Percentiles rank a stretch among this genome's conserved stretches.
Evolutionary conservation across 345 rosid genomes (phyloP).

Genomic region (Salix brachista): DNA sequence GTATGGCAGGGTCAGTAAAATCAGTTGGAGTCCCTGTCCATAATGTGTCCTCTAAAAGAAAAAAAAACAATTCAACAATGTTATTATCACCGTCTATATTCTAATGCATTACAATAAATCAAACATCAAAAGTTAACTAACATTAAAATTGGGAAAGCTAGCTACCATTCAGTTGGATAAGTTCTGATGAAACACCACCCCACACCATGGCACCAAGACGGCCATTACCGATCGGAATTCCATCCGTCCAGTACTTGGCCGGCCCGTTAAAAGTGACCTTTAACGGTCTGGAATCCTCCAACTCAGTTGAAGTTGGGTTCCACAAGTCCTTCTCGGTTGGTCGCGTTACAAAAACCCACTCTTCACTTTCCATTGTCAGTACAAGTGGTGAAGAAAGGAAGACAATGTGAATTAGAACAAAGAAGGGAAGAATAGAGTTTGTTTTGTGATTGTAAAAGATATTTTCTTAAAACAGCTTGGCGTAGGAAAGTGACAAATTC

Average conservation of each 20-base stretch:
- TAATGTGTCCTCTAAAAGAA: not conserved
- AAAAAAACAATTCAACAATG: not conserved
- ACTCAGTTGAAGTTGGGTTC: not conserved
- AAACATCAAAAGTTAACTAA: not conserved
- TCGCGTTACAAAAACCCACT: slow-evolving; percentile 2
- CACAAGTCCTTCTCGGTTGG: slow-evolving; percentile 1
- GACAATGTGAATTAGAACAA: not conserved
- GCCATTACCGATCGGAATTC: slow-evolving; percentile 16
- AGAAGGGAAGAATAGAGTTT: not conserved
- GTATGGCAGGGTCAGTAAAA: not conserved
- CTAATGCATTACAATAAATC: not conserved
- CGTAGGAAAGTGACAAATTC: too few relatives aligned
- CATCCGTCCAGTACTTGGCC: slow-evolving; percentile 12
- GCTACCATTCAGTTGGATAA: slow-evolving; percentile 13
- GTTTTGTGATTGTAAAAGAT: too few relatives aligned
- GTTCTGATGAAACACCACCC: slow-evolving; percentile 12
- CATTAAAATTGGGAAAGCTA: not conserved
- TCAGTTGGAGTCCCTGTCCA: not conserved
- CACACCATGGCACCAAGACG: slow-evolving; percentile 18
- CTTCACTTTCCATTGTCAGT: not conserved
- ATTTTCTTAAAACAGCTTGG: too few relatives aligned
- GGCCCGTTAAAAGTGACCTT: slow-evolving; percentile 6
- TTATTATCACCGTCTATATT: not conserved
- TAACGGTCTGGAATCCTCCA: slow-evolving; percentile 4
- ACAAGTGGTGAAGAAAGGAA: not conserved